Evolutionary conservation across 805 yeast genomes (phyloP).

Genomic region (Starmera quercuum): DNA sequence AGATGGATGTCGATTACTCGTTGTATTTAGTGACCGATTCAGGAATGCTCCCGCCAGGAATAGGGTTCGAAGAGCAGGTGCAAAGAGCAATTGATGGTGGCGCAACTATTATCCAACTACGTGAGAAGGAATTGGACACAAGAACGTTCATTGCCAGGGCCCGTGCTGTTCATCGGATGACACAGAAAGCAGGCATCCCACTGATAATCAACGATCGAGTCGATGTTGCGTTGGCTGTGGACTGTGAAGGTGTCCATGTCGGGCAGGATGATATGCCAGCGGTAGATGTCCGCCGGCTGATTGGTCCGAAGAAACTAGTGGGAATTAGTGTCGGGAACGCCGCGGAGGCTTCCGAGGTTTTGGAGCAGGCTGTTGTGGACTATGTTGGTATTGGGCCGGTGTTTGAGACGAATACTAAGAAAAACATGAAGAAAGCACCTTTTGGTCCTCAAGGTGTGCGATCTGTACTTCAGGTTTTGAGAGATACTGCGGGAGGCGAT

Average conservation of each 20-base stretch:
- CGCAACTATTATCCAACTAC: constrained; percentile 71
- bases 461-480: constrained; percentile 40
- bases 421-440: constrained; percentile 40
- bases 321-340: constrained; percentile 69
- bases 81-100: constrained; percentile 59
- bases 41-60: constrained; percentile 57
- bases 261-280: constrained; percentile 83
- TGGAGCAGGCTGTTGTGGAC: constrained; percentile 44
- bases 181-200: constrained; percentile 57
- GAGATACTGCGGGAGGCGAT: constrained; percentile 21
- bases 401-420: constrained; percentile 68
- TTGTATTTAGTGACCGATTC: constrained; percentile 78
- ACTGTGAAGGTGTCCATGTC: constrained; percentile 87
- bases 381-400: constrained; percentile 84
- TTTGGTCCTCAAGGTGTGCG: constrained; percentile 69
- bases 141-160: constrained; percentile 62
- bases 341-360: constrained; percentile 46
- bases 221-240: constrained; percentile 84
- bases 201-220: constrained; percentile 79
- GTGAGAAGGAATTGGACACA: constrained; percentile 73
- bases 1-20: constrained; percentile 36
- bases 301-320: constrained; percentile 69
- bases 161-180: constrained; percentile 47
- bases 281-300: constrained; percentile 43
- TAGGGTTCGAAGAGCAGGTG: constrained; percentile 53